These are phyloP conservation scores for Penicillium sp. DNA, from an alignment of 2,329 filamentous ascomycete genomes.

Conservation along the genomic window DNA sequence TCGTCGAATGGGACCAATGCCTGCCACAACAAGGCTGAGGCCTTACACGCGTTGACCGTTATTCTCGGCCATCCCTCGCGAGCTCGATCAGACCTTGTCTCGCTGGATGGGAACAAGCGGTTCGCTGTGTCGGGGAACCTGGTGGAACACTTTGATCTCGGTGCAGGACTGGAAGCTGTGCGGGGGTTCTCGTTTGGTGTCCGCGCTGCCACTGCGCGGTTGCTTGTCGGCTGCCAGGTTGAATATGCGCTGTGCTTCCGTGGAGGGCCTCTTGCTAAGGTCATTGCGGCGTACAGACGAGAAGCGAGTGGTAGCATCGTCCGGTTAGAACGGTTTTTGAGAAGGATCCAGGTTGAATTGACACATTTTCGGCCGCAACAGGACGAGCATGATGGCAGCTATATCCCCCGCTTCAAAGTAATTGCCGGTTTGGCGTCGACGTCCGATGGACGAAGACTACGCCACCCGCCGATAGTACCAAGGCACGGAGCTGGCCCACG, in stretches of 20 bases:
- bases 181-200: slow-evolving; percentile 67
- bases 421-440: slow-evolving; percentile 52
- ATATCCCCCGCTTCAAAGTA: slow-evolving; percentile 47
- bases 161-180: slow-evolving; percentile 59
- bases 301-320: slow-evolving; percentile 26
- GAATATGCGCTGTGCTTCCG: slow-evolving; percentile 64
- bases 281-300: slow-evolving; percentile 42
- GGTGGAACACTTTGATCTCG: slow-evolving; percentile 47
- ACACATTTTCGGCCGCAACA: slow-evolving; percentile 45
- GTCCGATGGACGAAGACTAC: slow-evolving; percentile 39
- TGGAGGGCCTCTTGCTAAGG: slow-evolving; percentile 43
- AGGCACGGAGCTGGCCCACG: slow-evolving; percentile 54
- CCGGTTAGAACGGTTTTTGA: slow-evolving; percentile 42
- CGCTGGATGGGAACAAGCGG: slow-evolving; percentile 58
- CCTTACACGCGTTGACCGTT: slow-evolving; percentile 64
- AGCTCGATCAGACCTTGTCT: slow-evolving; percentile 44
- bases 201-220: slow-evolving; percentile 60
- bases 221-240: slow-evolving; percentile 68
- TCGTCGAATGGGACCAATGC: slow-evolving; percentile 39
- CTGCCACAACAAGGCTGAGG: slow-evolving; percentile 53
- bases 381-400: slow-evolving; percentile 35
- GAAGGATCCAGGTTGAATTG: slow-evolving; percentile 45
- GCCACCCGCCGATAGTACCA: slow-evolving; percentile 43
- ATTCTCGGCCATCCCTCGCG: slow-evolving; percentile 55
- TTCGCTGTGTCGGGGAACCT: slow-evolving; percentile 48